phyloP scores from a whole-genome alignment of 2,329 filamentous ascomycete genomes.

The Hypoxylon sp. region DNA sequence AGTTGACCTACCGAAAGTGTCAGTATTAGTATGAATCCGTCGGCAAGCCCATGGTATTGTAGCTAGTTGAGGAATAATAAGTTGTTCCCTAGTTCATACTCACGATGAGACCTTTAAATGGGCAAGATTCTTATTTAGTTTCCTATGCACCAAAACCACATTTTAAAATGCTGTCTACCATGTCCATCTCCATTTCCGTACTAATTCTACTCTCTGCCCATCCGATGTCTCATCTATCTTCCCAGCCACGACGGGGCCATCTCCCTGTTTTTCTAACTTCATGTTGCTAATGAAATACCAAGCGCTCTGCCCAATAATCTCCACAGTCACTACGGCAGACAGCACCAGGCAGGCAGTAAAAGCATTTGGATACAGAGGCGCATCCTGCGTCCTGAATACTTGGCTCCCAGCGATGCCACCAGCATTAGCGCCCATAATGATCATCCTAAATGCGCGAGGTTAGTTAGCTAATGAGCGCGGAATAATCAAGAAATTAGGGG shows the following conservation, averaged over 20 bases:
- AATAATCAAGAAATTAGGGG: not conserved
- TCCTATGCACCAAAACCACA: not conserved
- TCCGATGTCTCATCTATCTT: constrained; percentile 37
- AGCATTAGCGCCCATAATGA: constrained; percentile 52
- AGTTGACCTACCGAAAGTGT: not conserved
- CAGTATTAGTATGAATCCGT: not conserved
- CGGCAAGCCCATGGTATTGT: not conserved
- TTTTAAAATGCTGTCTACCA: constrained; percentile 38
- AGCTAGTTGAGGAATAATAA: not conserved
- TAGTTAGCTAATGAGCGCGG: constrained; percentile 15
- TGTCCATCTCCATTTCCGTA: constrained; percentile 49
- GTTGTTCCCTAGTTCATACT: not conserved
- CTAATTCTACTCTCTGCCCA: constrained; percentile 43
- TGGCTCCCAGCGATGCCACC: constrained; percentile 50
- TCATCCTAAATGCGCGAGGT: constrained; percentile 48
- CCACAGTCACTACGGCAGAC: constrained; percentile 38
- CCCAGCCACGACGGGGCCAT: constrained; percentile 34
- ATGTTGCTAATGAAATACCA: constrained; percentile 50
- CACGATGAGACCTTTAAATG: not conserved
- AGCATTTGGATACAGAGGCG: constrained; percentile 48
- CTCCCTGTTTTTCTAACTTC: constrained; percentile 39
- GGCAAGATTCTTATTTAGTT: not conserved
- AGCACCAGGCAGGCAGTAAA: constrained; percentile 50
- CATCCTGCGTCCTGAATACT: constrained; percentile 51
- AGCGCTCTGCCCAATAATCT: constrained; percentile 39